A percentile compares a stretch with the other conserved stretches of the same genome.
These are phyloP conservation scores for Talaromyces sp. DNA, from an alignment of 2,329 filamentous ascomycete species.

Conservation along the genomic window DNA sequence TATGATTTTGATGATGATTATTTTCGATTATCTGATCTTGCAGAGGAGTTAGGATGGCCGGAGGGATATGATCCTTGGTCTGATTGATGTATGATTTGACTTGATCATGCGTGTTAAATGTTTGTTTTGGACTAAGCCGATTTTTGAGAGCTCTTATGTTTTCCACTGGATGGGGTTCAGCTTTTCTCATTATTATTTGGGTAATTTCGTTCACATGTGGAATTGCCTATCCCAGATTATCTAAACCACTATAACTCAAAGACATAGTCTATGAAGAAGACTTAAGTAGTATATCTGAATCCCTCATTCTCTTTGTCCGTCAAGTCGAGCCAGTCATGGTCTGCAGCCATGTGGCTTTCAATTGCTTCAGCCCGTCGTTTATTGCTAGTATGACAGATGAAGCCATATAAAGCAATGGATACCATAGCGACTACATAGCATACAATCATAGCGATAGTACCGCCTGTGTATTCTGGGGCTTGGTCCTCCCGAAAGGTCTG, in stretches of 20 bases:
- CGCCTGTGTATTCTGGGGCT: conserved; percentile 43
- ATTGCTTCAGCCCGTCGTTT: neutral
- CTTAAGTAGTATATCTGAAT: conserved; percentile 3
- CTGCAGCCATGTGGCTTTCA: neutral
- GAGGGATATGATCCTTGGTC: conserved; percentile 12
- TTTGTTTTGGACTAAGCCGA: too few relatives aligned
- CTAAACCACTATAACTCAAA: too few relatives aligned
- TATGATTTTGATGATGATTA: neutral
- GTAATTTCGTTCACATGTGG: too few relatives aligned
- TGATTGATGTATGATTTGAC: conserved; percentile 2
- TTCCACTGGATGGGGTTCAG: too few relatives aligned
- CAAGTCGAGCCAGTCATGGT: conserved; percentile 1
- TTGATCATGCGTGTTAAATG: too few relatives aligned
- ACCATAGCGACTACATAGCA: conserved; percentile 25
- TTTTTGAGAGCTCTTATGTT: too few relatives aligned
- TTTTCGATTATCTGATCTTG: conserved; percentile 3
- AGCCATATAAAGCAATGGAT: neutral
- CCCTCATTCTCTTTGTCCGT: conserved; percentile 3
- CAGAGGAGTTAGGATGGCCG: conserved; percentile 3
- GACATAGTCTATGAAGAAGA: neutral
- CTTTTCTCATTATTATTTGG: too few relatives aligned
- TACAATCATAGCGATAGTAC: conserved; percentile 41
- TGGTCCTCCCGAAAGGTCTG: conserved; percentile 40
- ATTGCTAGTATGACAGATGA: neutral
- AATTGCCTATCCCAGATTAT: too few relatives aligned